phyloP scores from a whole-genome alignment of 1,284 basidiomycete species.

The Malassezia globosa region DNA sequence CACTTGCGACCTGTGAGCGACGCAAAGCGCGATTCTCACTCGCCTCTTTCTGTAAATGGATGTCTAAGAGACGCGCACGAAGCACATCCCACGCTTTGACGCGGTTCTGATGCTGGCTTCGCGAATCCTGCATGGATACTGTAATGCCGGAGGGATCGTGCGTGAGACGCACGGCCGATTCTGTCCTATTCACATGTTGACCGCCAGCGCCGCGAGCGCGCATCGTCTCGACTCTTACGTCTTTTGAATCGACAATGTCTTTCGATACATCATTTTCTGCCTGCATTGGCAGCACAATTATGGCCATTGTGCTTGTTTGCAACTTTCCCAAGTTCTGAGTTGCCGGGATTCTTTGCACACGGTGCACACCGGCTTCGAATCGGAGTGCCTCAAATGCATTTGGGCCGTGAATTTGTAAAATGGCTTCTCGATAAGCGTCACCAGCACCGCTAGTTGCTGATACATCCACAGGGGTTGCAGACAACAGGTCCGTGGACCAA shows the following conservation, averaged over 20 bases:
- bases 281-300: slow-evolving; percentile 48
- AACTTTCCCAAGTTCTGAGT: slow-evolving; percentile 77
- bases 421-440: slow-evolving; percentile 60
- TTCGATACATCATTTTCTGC: slow-evolving; percentile 42
- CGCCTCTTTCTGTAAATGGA: slow-evolving; percentile 31
- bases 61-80: slow-evolving; percentile 36
- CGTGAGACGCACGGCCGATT: slow-evolving; percentile 90
- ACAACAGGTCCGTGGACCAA: slow-evolving; percentile 34
- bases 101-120: slow-evolving; percentile 71
- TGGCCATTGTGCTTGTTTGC: slow-evolving; percentile 83
- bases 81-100: slow-evolving; percentile 42
- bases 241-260: slow-evolving; percentile 64
- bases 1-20: slow-evolving; percentile 37
- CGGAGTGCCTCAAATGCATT: slow-evolving; percentile 67
- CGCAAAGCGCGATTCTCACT: slow-evolving; percentile 29
- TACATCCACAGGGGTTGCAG: slow-evolving; percentile 31
- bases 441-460: slow-evolving; percentile 18
- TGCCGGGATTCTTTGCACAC: slow-evolving; percentile 83
- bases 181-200: slow-evolving; percentile 98
- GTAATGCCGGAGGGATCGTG: slow-evolving; percentile 86
- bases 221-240: slow-evolving; percentile 86
- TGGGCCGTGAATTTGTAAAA: slow-evolving; percentile 66
- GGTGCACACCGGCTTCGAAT: slow-evolving; percentile 89
- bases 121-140: slow-evolving; percentile 96
- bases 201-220: slow-evolving; percentile 87